phyloP scores from a whole-genome alignment of 208 protist genomes.

The Trypanosoma mega region DNA sequence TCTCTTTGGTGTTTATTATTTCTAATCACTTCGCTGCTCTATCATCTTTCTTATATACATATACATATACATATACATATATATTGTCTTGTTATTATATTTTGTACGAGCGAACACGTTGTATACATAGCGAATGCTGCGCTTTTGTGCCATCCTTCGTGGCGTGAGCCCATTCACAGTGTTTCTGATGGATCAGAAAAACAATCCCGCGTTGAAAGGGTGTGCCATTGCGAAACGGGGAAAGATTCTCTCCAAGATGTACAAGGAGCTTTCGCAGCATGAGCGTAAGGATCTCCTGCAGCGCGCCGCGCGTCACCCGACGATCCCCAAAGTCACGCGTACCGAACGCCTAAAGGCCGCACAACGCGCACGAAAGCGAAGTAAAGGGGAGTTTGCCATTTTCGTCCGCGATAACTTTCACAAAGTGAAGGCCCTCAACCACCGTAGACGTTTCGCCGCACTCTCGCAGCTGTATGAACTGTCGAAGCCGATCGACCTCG shows the following conservation, averaged over 20 bases:
- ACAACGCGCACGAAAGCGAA: conserved; percentile 8
- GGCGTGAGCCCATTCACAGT: conserved; percentile 85
- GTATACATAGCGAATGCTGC: no score
- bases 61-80: no score
- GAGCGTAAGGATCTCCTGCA: conserved; percentile 55
- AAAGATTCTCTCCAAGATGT: conserved; percentile 77
- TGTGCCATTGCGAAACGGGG: conserved; percentile 63
- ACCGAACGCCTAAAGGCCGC: conserved; percentile 7
- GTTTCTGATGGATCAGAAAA: conserved; percentile 90
- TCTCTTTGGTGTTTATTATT: no score
- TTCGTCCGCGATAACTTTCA: conserved; percentile 82
- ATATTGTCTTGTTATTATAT: no score
- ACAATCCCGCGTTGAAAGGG: conserved; percentile 72
- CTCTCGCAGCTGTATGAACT: conserved; percentile 81
- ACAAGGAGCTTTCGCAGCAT: conserved; percentile 64
- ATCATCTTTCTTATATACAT: no score
- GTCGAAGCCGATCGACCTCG: conserved; percentile 64
- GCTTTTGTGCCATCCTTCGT: conserved; percentile 42
- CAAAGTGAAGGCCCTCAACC: conserved; percentile 64
- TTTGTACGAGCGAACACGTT: no score
- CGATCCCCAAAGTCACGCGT: conserved; percentile 38
- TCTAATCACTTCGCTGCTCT: no score
- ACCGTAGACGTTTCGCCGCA: conserved; percentile 62
- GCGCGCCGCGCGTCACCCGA: conserved; percentile 62
- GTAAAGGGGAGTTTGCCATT: conserved; percentile 45